A percentile compares a stretch with the other conserved stretches of the same genome.
These are phyloP conservation scores for Vaccinium myrtillus DNA, from an alignment of 148 eudicot species.

Conservation along the genomic window DNA sequence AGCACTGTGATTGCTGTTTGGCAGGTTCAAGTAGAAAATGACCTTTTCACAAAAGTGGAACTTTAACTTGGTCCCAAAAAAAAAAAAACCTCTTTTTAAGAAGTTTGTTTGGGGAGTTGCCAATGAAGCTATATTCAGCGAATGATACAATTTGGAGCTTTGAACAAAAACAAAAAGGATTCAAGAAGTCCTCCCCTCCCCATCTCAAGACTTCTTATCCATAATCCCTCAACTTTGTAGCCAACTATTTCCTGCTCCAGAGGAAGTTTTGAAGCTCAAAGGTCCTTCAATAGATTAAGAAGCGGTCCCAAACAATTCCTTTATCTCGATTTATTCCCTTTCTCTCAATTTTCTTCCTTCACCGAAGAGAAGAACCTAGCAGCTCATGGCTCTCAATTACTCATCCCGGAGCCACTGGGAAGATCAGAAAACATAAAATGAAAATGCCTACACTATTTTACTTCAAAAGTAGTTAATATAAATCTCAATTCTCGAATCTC, in stretches of 20 bases:
- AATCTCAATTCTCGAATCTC: not conserved
- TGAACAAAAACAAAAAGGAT: not conserved
- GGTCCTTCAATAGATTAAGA: conserved; percentile 1
- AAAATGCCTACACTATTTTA: not conserved
- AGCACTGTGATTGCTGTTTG: not conserved
- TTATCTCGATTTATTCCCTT: not conserved
- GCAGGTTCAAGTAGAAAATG: not conserved
- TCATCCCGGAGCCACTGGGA: not conserved
- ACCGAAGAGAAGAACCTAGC: not conserved
- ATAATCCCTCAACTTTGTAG: not conserved
- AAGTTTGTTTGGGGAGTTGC: not conserved
- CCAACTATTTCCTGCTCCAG: not conserved
- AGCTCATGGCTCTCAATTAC: conserved; percentile 1
- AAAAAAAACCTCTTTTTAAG: not conserved
- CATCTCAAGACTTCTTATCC: not conserved
- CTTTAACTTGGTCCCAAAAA: not conserved
- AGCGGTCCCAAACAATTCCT: not conserved
- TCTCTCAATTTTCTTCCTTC: not conserved
- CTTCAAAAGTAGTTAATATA: not conserved
- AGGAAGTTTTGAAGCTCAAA: not conserved
- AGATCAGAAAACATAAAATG: not conserved
- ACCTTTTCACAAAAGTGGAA: not conserved
- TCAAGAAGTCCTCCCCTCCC: not conserved
- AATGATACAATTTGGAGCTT: not conserved
- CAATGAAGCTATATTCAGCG: not conserved